Evolutionary conservation across 129 eudicot genomes (phyloP), one percentile per base, ranked within the genome.

Genomic region (Escallonia herrerae): DNA sequence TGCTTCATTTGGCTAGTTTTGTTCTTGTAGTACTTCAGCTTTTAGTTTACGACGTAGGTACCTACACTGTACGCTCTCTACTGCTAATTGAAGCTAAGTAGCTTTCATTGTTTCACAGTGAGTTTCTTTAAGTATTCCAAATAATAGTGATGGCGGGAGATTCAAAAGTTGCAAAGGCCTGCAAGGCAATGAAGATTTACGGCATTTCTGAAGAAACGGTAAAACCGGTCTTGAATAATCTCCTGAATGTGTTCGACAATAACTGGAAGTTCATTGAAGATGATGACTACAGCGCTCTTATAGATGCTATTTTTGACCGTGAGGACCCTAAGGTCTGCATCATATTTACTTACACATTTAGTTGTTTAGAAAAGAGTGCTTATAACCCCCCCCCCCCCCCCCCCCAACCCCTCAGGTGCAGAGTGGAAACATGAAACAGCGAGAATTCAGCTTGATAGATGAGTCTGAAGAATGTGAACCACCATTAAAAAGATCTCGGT

Each of bases 211-310:
- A 40, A 64, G 54, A 42, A 67, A 57, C 58, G 2, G 87, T 82
- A 52, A 67, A 66, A 49, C 77, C 83, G 9, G 58, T 81, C n/a
- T 65, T 82, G 70, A 82, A 76, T 38, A 46, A 44, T 40, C 81
- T 85, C 4, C 58, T 85, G 57, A 40, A 63, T 59, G 55, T 69
- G 63, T 85, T 79, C 41, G 81, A 76, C 15, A 71, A 76, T 33
- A 82, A 82, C 14, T 82, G 93, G 87, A 37, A 2, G 60, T 77
- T 63, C 52, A 85, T 85, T 57, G 93, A 85, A 72, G 83, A 72
- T 40, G 87, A 79, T 3, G 52, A 76, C 41, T 85, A 82, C 50
- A 58, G 44, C 63, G 83, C 79, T 76, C 87, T 82, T 70, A 14
- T 75, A 56, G 83, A 82, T 39, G 79, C 84, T 37, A 71, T 85